Evolutionary conservation across 345 rosid species (phyloP).

Genomic region (Kandelia obovata): DNA sequence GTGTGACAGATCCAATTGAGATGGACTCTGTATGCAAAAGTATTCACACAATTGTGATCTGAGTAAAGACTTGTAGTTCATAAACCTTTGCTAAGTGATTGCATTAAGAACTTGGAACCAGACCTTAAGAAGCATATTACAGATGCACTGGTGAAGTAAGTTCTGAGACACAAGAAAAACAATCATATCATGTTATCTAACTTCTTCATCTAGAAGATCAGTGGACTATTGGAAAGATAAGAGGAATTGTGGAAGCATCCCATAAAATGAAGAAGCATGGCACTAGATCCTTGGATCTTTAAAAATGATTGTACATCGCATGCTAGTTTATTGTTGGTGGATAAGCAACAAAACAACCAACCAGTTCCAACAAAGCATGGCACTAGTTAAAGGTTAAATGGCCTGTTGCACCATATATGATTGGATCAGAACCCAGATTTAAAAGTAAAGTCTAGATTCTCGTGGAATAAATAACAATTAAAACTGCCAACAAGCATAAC

Average conservation of each 20-base stretch:
- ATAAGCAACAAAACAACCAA: neutral
- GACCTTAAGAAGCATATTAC: slow-evolving; percentile 23
- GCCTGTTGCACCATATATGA: neutral
- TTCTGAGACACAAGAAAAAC: slow-evolving; percentile 11
- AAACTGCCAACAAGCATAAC: too few relatives aligned
- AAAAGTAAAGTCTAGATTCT: too few relatives aligned
- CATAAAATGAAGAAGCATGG: slow-evolving; percentile 25
- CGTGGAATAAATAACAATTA: too few relatives aligned
- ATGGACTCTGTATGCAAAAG: slow-evolving; percentile 11
- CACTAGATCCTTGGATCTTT: slow-evolving; percentile 14
- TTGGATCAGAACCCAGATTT: neutral
- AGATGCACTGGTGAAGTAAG: slow-evolving; percentile 9
- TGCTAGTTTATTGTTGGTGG: neutral
- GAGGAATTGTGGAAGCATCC: slow-evolving; percentile 15
- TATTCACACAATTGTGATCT: slow-evolving; percentile 17
- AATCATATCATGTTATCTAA: slow-evolving; percentile 26
- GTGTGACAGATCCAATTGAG: too few relatives aligned
- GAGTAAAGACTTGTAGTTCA: slow-evolving; percentile 12
- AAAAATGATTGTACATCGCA: neutral
- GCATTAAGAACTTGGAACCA: slow-evolving; percentile 26
- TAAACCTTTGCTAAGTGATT: slow-evolving; percentile 24
- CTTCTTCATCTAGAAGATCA: slow-evolving; percentile 28
- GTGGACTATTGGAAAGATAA: slow-evolving; percentile 25
- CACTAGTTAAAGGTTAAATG: too few relatives aligned
- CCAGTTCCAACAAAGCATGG: too few relatives aligned